Base-by-base conservation (phyloP, 139 green algal species). In the Chlamydomonas sp. region DNA sequence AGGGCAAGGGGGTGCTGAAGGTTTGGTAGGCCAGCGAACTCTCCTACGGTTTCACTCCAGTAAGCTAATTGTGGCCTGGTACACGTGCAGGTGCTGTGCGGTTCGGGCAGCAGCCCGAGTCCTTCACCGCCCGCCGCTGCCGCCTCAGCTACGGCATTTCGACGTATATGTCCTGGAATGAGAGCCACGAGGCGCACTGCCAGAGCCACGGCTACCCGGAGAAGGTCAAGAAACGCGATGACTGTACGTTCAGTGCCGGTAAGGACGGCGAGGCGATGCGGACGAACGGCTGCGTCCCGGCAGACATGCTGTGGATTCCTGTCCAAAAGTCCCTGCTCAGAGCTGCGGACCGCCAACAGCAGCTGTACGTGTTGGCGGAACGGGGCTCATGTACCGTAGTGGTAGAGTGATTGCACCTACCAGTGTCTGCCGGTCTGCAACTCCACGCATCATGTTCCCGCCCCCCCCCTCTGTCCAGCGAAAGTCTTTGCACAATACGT, bases 101-200 rank as follows among this genome's bases (percentile, higher is more conserved):
- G n/a, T 78, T 79, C 31, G 81, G 81, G 9, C 60, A 73, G 20
- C 8, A 63, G 49, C 81, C 81, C 3, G 14, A 15, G 3, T 31
- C 61, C 15, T 59, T 86, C 7, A 8, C 20, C 1, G 68, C 81
- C 7, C 81, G 81, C 9, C 81, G 81, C 81, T 79, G 49, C 58
- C 81, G 81, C 20, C 69, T 49, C 2, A 86, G 69, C 66, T 86
- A 86, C 81, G 81, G 81, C 81, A 72, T 79, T 1, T 60, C 5
- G 8, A 71, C 59, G 59, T 20, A 60, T 1, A 66, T 60, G 49
- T 59, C 77, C 31, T 86, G 81, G 81, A 86, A 59, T 10, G 64
- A 1, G 4, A 68, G 68, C 16, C 68, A 85, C 68, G 80, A 68
- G 10, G 81, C 15, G 49, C 69, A 60, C 69, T 2, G 61, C 18